Evolutionary conservation across 2,329 filamentous ascomycete species (phyloP).

Genomic region (Sordariomycetes sp.): DNA sequence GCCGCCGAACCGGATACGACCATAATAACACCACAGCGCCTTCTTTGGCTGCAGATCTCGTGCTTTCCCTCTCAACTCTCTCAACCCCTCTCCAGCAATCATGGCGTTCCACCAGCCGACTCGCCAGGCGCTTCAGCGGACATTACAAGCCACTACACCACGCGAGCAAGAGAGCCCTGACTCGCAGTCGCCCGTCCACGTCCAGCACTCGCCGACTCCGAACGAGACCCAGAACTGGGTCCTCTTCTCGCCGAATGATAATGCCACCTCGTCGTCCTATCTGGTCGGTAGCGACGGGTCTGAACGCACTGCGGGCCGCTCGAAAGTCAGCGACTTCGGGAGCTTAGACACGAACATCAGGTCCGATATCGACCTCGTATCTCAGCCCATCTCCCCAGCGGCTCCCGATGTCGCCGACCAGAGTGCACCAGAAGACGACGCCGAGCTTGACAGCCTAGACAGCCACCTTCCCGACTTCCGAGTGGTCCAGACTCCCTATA

Average conservation of each 20-base stretch:
- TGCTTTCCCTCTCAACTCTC: background rate
- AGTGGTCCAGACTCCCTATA: constrained; percentile 38
- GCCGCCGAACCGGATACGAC: background rate
- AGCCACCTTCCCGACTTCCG: constrained; percentile 85
- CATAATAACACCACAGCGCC: background rate
- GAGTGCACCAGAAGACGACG: constrained; percentile 48
- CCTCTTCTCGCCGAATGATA: constrained; percentile 70
- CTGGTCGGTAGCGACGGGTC: constrained; percentile 57
- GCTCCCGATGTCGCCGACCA: constrained; percentile 17
- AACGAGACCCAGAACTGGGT: constrained; percentile 91
- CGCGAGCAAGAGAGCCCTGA: background rate
- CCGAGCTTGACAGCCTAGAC: constrained; percentile 85
- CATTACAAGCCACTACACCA: background rate
- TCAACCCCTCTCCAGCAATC: background rate
- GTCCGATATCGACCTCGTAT: constrained; percentile 4
- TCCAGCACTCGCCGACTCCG: constrained; percentile 19
- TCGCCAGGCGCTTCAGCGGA: constrained; percentile 37
- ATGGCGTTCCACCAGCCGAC: constrained; percentile 55
- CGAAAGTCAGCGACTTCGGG: constrained; percentile 69
- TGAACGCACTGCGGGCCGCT: constrained; percentile 56
- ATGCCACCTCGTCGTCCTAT: constrained; percentile 51
- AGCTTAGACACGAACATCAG: constrained; percentile 51
- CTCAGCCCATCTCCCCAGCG: constrained; percentile 19
- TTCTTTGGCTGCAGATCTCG: background rate
- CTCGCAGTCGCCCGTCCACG: constrained; percentile 8